A percentile compares a stretch with the other conserved stretches of the same genome.
These are phyloP conservation scores for Aspergillus amoenus DNA, from an alignment of 2,329 filamentous ascomycete genomes.

Conservation along the genomic window DNA sequence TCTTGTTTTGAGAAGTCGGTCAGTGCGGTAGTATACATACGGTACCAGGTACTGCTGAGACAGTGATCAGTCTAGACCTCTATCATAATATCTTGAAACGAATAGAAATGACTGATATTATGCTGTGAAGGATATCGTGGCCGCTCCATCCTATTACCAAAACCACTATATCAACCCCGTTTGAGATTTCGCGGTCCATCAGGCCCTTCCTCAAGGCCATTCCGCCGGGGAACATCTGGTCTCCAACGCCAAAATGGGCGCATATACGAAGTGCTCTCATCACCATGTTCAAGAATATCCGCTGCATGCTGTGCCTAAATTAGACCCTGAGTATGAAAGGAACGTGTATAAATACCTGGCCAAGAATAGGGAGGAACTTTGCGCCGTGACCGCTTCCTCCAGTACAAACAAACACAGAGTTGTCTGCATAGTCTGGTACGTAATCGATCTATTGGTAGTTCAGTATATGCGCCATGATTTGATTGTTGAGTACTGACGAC, in stretches of 20 bases:
- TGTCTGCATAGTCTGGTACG: neutral
- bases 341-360: neutral
- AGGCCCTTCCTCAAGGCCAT: neutral
- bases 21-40: too few relatives aligned
- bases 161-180: too few relatives aligned
- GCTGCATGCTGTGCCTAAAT: neutral
- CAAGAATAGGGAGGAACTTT: neutral
- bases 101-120: too few relatives aligned
- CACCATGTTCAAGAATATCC: neutral
- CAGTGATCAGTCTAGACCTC: too few relatives aligned
- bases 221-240: neutral
- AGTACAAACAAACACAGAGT: neutral
- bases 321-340: neutral
- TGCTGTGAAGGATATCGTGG: too few relatives aligned
- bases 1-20: too few relatives aligned
- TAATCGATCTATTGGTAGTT: neutral
- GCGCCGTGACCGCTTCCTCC: neutral
- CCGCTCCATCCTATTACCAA: too few relatives aligned
- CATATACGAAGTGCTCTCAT: neutral
- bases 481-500: neutral
- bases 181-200: too few relatives aligned
- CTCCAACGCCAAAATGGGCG: neutral
- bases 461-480: neutral
- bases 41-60: too few relatives aligned
- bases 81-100: too few relatives aligned